Evolutionary conservation across 192 early-diverging fungal genomes (phyloP), one percentile per base, ranked within the genome.

Genomic region (Geranomyces michiganensis): DNA sequence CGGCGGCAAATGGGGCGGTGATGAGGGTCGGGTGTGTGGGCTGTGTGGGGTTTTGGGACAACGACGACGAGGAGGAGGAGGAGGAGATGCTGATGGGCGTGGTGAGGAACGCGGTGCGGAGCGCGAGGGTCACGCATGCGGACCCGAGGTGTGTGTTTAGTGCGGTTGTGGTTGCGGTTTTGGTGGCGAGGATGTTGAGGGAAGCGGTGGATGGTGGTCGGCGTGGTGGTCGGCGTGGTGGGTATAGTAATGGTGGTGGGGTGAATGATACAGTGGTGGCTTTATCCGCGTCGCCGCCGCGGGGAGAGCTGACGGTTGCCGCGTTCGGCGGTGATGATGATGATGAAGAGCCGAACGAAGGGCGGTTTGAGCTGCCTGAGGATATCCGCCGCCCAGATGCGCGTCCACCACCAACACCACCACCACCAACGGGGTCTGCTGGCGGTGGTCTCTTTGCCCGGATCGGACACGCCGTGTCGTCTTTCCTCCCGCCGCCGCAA

Each of bases 1-100:
- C 76, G 21, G 77, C 78, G 32, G 73, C 79, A 15, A 85, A 81
- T 71, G 81, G 84, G 21, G 81, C 81, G 21, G 70, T 85, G 29
- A 80, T 83, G 70, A 55, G 81, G 22, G 72, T 79, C n/a, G 70
- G 79, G 7, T 41, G 81, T 6, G 10, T 78, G 12, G 83, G 79
- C 9, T 62, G 73, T 13, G 17, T 29, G 24, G 62, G 12, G 15
- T 64, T 45, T 46, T 60, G 58, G 58, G n/a, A n/a, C n/a, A n/a
- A n/a, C n/a, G n/a, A n/a, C n/a, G 14, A 58, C 14, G n/a, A n/a
- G n/a, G n/a, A n/a, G n/a, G n/a, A n/a, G n/a, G n/a, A n/a, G n/a
- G n/a, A n/a, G n/a, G n/a, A n/a, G n/a, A n/a, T n/a, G 2, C 15
- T 30, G 49, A 53, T 15, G 26, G 21, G 72, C 17, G 72, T 73